Conservation (phyloP, 2,329 filamentous ascomycete species). For the Curvularia lunata region DNA sequence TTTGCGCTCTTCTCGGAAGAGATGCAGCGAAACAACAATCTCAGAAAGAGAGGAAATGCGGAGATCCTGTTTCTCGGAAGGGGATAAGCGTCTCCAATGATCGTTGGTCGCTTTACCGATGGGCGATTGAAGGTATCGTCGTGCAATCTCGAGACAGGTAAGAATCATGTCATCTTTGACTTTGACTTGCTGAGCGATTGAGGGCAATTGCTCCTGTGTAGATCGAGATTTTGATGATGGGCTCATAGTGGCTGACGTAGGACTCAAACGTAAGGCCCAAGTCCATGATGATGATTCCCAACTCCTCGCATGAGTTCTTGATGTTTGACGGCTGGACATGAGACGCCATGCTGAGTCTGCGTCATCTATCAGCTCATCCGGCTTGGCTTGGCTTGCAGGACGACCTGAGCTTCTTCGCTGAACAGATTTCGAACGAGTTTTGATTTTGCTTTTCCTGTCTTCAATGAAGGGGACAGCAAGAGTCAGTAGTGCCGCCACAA, state of each 20-base stretch:
- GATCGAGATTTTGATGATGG: constrained; percentile 31
- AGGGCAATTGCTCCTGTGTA: constrained; percentile 13
- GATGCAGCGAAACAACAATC: constrained; percentile 76
- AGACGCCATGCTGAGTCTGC: constrained; percentile 40
- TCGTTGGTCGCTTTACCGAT: constrained; percentile 52
- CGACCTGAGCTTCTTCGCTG: constrained; percentile 35
- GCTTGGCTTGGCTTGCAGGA: constrained; percentile 31
- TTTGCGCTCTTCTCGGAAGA: constrained; percentile 89
- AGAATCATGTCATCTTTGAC: constrained; percentile 37
- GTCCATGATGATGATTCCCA: constrained; percentile 45
- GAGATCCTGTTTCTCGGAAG: constrained; percentile 43
- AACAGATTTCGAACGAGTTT: constrained; percentile 24
- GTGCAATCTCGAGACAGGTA: constrained; percentile 40
- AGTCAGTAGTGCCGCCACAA: constrained; percentile 50
- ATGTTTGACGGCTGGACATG: constrained; percentile 43
- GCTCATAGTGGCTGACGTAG: constrained; percentile 32
- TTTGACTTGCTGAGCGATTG: constrained; percentile 38
- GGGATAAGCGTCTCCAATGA: constrained; percentile 62
- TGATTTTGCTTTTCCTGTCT: constrained; percentile 33
- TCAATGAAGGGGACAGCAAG: constrained; percentile 48
- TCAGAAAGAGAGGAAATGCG: constrained; percentile 66
- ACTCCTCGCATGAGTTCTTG: constrained; percentile 33
- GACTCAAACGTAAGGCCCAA: constrained; percentile 41
- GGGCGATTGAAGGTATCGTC: constrained; percentile 44
- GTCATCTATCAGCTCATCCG: constrained; percentile 32